phyloP scores from a whole-genome alignment of 1,139 yeast genomes.

The Diutina pseudorugosa region DNA sequence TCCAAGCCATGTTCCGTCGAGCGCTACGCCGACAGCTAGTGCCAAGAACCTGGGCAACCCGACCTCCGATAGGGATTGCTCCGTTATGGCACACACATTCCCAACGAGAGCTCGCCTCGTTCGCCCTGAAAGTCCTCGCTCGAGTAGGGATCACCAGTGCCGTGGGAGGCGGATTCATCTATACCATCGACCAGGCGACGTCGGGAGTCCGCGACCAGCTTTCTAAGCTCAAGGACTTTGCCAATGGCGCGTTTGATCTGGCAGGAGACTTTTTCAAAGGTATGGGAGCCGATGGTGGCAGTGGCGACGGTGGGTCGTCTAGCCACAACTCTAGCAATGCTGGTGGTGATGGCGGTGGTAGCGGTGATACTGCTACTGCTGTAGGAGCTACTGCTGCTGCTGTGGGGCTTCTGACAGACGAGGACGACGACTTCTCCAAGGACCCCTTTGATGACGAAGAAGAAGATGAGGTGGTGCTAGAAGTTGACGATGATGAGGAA shows the following conservation, averaged over 20 bases:
- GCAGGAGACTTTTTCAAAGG: constrained; percentile 10
- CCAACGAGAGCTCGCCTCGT: background rate
- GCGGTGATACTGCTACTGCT: constrained; percentile 26
- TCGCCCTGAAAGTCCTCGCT: background rate
- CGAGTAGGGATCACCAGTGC: background rate
- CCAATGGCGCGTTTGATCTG: constrained; percentile 1
- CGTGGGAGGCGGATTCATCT: background rate
- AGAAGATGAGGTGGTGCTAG: constrained; percentile 21
- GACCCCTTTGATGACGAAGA: constrained; percentile 13
- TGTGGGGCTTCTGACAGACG: constrained; percentile 25
- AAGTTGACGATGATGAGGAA: constrained; percentile 22
- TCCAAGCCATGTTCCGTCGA: background rate
- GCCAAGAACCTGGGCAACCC: background rate
- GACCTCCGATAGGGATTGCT: background rate
- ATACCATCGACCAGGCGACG: background rate
- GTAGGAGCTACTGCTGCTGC: constrained; percentile 37
- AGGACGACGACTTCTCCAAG: constrained; percentile 12
- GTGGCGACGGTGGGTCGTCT: constrained; percentile 7
- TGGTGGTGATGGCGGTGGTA: constrained; percentile 19
- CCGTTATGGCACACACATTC: background rate
- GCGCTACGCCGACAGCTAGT: background rate
- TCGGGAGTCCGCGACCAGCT: background rate
- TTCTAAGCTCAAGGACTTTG: background rate
- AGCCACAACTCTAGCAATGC: constrained; percentile 12
- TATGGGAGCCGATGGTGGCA: background rate